Conservation (phyloP, 495 filamentous ascomycete genomes). For the Aspergillus conjunctus region DNA sequence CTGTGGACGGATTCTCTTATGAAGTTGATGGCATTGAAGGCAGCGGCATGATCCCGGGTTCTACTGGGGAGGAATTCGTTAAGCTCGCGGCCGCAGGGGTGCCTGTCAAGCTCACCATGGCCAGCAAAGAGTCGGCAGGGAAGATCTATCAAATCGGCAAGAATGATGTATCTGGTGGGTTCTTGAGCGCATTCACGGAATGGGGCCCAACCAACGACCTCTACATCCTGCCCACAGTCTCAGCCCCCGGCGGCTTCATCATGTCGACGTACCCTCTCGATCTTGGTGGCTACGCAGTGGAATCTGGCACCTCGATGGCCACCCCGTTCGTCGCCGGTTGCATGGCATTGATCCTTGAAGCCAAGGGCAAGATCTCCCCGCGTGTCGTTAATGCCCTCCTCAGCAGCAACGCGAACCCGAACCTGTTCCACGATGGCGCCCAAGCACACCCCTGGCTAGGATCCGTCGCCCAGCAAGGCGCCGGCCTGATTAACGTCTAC, state of each 20-base stretch:
- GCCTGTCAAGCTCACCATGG: background rate
- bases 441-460: background rate
- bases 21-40: background rate
- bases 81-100: background rate
- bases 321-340: background rate
- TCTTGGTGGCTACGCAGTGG: background rate
- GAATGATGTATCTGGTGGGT: background rate
- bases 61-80: background rate
- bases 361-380: background rate
- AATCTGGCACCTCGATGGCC: background rate
- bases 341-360: background rate
- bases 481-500: background rate
- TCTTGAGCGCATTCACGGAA: background rate
- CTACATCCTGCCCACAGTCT: background rate
- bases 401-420: background rate
- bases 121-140: background rate
- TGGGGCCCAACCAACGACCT: background rate
- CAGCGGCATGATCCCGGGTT: background rate
- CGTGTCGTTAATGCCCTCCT: background rate
- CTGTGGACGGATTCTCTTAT: background rate
- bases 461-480: background rate
- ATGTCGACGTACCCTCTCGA: background rate
- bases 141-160: background rate
- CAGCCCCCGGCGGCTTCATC: background rate
- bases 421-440: background rate